Base-by-base conservation (phyloP, 1,139 yeast species). In the Candida freyschussii region DNA sequence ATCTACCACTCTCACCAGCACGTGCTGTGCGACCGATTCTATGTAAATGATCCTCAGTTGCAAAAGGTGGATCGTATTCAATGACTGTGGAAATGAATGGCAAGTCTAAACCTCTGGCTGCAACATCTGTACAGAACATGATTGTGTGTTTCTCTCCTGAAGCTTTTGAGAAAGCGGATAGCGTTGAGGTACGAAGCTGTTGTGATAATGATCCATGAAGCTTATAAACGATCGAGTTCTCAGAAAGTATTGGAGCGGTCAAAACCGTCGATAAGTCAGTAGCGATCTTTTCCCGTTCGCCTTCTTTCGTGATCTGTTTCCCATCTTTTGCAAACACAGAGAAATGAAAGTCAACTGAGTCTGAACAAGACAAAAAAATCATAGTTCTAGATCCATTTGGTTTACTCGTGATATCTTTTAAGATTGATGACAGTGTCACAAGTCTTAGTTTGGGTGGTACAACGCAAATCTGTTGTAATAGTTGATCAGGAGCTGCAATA, bases 181-280 rank as follows among this genome's bases (percentile, higher is more conserved):
- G 65, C 0, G 96, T 87, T 2, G 83, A 62, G 0, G 93, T 75
- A 61, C 98, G 80, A 20, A 73, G 67, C 43, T 76, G 87, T 54
- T 91, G 98, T 1, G 84, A 68, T 44, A 91, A 65, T 0, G 95
- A 85, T 29, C 99, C 99, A 56, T 93, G 98, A 9, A 91, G 68
- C 46, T 84, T 84, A 60, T 74, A 85, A n/a, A 81, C 63, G 1
- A 72, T 61, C 1, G 78, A 66, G 20, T 65, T 53, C 0, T 53
- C 41, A 7, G 70, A 67, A n/a, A 82, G 45, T 10, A 67, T 48
- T 3, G 86, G 84, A 0, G 81, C 71, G 0, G 77, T 67, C 26
- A 64, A 48, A 0, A 72, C 70, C 4, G 76, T 72, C 8, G 60
- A 48, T 5, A 56, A 52, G 8, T 48, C 53, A 21, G 45, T 54